phyloP scores from a whole-genome alignment of 352 stramenopile genomes.

The Pythium aristosporum region DNA sequence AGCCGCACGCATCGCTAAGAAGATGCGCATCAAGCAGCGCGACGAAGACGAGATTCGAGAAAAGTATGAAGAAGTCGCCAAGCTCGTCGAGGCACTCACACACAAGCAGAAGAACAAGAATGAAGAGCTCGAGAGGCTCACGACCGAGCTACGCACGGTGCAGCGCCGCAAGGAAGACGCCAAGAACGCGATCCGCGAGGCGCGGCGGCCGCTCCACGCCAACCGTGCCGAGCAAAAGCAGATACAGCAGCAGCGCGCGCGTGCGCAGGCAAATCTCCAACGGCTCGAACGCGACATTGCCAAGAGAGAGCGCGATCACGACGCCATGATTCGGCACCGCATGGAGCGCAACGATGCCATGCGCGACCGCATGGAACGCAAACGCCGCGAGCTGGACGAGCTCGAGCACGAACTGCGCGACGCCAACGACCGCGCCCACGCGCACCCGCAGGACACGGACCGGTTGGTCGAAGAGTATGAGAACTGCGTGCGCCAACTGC shows the following conservation, averaged over 20 bases:
- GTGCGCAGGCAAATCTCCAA: slow-evolving; percentile 46
- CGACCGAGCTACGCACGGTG: slow-evolving; percentile 31
- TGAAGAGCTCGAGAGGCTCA: slow-evolving; percentile 54
- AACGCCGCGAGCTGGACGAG: slow-evolving; percentile 48
- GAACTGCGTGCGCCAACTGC: slow-evolving; percentile 50
- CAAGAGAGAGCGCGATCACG: slow-evolving; percentile 51
- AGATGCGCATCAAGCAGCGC: slow-evolving; percentile 51
- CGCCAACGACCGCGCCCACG: slow-evolving; percentile 13
- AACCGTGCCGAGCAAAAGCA: slow-evolving; percentile 72
- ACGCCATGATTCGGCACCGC: slow-evolving; percentile 51
- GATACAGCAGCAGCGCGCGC: slow-evolving; percentile 47
- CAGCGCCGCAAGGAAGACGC: slow-evolving; percentile 47
- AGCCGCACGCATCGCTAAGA: slow-evolving; percentile 50
- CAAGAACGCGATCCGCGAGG: slow-evolving; percentile 66
- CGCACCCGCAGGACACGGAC: slow-evolving; percentile 38
- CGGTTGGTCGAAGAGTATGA: slow-evolving; percentile 61
- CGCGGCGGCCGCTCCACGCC: slow-evolving; percentile 55
- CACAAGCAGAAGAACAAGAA: slow-evolving; percentile 68
- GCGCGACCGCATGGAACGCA: slow-evolving; percentile 51
- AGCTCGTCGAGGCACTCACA: slow-evolving; percentile 48
- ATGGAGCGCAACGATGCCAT: slow-evolving; percentile 63
- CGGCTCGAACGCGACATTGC: slow-evolving; percentile 55
- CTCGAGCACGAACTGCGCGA: slow-evolving; percentile 33
- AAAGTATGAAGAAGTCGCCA: slow-evolving; percentile 48
- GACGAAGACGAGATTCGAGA: slow-evolving; percentile 38